Evolutionary conservation across 768 basidiomycete species (phyloP).

Genomic region (Krasilnikovozyma curviuscula): DNA sequence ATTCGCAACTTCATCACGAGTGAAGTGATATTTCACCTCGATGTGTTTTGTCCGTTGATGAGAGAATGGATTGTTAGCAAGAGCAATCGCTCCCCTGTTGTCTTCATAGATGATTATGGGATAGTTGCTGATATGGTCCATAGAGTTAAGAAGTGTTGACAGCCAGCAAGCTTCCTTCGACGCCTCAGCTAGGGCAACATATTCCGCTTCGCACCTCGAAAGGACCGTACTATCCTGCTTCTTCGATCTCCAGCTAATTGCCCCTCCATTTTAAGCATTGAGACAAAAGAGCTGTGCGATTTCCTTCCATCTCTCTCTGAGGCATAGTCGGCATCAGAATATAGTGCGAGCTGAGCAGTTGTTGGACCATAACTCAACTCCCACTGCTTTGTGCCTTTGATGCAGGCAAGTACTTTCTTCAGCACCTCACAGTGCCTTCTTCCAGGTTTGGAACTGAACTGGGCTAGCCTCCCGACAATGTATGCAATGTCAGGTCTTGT

Average conservation of each 20-base stretch:
- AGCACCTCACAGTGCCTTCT: slow-evolving; percentile 12
- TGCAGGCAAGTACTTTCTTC: slow-evolving; percentile 13
- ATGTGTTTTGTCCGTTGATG: slow-evolving; percentile 29
- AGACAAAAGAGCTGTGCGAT: slow-evolving; percentile 28
- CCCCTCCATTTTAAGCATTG: slow-evolving; percentile 23
- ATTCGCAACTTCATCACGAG: too few species aligned
- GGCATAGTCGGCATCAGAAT: slow-evolving; percentile 23
- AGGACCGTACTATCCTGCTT: slow-evolving; percentile 27
- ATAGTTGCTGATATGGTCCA: not conserved
- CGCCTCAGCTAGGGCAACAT: slow-evolving; percentile 29
- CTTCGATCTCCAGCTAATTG: slow-evolving; percentile 28
- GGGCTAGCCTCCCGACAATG: not conserved
- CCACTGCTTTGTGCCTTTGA: slow-evolving; percentile 12
- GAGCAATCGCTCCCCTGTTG: not conserved
- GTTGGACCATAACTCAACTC: slow-evolving; percentile 28
- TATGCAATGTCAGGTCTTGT: not conserved
- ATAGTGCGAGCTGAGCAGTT: slow-evolving; percentile 19
- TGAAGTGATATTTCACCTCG: slow-evolving; percentile 30
- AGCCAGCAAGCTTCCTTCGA: slow-evolving; percentile 12
- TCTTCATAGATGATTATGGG: not conserved
- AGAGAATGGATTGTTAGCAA: not conserved
- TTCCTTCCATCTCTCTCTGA: slow-evolving; percentile 20
- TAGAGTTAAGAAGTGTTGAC: not conserved
- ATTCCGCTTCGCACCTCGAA: slow-evolving; percentile 32
- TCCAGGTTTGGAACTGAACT: not conserved